Conservation (phyloP, 2,329 filamentous ascomycete species). For the Claviceps sp. region DNA sequence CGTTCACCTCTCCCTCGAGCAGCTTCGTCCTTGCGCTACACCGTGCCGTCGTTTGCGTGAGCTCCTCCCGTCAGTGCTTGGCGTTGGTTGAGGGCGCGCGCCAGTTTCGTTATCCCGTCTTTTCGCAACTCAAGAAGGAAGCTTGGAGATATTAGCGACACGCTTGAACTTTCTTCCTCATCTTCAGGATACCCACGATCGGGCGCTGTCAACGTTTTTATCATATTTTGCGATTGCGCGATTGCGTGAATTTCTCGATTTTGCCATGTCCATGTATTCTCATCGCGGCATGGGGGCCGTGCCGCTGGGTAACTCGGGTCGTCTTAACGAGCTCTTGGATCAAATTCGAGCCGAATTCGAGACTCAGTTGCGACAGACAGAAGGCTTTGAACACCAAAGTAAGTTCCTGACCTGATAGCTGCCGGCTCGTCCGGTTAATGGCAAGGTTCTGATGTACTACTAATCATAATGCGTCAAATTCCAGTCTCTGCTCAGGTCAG, state of each 20-base stretch:
- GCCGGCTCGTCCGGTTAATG: background rate
- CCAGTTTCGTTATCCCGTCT: background rate
- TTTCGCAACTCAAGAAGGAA: background rate
- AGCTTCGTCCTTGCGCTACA: background rate
- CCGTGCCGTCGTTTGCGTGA: background rate
- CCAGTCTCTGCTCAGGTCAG: conserved; percentile 80
- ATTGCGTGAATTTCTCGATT: background rate
- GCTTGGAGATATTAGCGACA: background rate
- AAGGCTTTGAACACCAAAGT: conserved; percentile 90
- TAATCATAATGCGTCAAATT: conserved; percentile 1
- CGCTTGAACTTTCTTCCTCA: background rate
- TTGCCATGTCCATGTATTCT: conserved; percentile 67
- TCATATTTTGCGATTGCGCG: background rate
- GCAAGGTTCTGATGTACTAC: background rate
- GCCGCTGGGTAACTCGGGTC: conserved; percentile 44
- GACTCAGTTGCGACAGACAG: conserved; percentile 63
- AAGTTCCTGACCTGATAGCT: conserved; percentile 27
- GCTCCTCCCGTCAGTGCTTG: background rate
- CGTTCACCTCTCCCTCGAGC: background rate
- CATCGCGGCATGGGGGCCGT: conserved; percentile 72
- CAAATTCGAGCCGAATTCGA: conserved; percentile 88
- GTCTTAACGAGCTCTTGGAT: conserved; percentile 84
- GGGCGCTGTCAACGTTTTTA: background rate
- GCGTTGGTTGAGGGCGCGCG: background rate
- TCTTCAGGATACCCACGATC: background rate